Evolutionary conservation across 257 asterid genomes (phyloP), one percentile per base, ranked within the genome.

Genomic region (Paraleonurus japonicus): DNA sequence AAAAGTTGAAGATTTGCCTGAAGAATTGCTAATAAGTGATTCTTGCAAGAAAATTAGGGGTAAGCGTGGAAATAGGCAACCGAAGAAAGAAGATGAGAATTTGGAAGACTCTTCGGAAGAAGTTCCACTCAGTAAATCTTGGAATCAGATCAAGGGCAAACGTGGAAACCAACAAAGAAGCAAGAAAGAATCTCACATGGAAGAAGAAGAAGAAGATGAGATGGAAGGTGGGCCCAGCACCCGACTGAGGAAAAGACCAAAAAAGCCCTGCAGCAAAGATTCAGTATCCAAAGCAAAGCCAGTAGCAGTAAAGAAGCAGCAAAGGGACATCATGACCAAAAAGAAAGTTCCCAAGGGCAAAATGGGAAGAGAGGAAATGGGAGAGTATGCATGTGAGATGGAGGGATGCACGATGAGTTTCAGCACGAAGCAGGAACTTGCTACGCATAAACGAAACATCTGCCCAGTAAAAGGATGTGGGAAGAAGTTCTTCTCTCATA

Each of bases 401-500:
- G 99, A 95, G 67, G 98, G 96, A 20, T 95, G 99, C 86, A 76
- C 82, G 26, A 92, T 92, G 98, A 87, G 96, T 75, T 95, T 89
- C 39, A 78, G 78, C 60, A 67, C 92, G 7, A 95, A 92, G 69
- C 95, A 85, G 12, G 99, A 95, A 83, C 98, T 95, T 30, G 50
- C 68, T 13, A 54, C 84, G 77, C 99, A 95, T 57, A 89, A 92
- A 64, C 75, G 77, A 68, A 87, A 95, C 63, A 73, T 88, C 5
- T 95, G 99, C 81, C 99, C 98, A 0, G 95, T 92, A 2, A 90
- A 89, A 79, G 97, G 96, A 58, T 95, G 99, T 62, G 97, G 95
- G 61, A 95, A 95, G 78, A 92, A 89, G 74, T 95, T 95, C 90
- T 89, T 92, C 79, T 89, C 97, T 5, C 99, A 95, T 84, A 95